A percentile compares a stretch with the other conserved stretches of the same genome.
Conservation (phyloP, 1,284 basidiomycete species). For the Apiotrichum porosum region DNA sequence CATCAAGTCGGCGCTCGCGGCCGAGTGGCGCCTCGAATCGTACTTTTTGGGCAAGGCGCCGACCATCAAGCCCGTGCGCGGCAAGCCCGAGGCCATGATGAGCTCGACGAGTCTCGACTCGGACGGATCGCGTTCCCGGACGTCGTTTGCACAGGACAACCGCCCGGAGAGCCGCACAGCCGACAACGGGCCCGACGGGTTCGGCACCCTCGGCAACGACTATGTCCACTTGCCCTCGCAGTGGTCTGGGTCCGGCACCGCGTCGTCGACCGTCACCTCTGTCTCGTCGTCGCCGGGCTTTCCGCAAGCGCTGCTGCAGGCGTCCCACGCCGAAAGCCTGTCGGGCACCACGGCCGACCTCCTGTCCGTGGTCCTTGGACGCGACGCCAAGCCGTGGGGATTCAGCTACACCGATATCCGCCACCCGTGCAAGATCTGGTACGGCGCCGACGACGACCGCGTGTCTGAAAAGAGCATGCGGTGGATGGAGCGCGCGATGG, state of each 20-base stretch:
- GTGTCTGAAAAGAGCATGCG: conserved; percentile 80
- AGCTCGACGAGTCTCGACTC: conserved; percentile 9
- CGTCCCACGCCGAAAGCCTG: conserved; percentile 89
- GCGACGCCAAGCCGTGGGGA: conserved; percentile 55
- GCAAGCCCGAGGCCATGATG: conserved; percentile 5
- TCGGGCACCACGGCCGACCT: conserved; percentile 87
- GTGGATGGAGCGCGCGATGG: conserved; percentile 85
- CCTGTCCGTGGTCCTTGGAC: conserved; percentile 74
- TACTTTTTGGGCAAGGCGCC: conserved; percentile 96
- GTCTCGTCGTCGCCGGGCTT: conserved; percentile 31
- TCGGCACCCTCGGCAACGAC: conserved; percentile 6
- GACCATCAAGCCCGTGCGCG: conserved; percentile 44
- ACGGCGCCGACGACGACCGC: conserved; percentile 86
- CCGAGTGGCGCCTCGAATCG: conserved; percentile 92
- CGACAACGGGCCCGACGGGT: conserved; percentile 2
- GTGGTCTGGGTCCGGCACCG: not conserved
- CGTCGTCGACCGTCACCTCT: not conserved
- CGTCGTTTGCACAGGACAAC: conserved; percentile 4
- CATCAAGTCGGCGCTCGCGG: conserved; percentile 89
- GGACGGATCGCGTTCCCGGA: conserved; percentile 6
- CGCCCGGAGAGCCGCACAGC: conserved; percentile 1
- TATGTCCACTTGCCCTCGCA: conserved; percentile 1
- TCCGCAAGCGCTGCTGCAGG: conserved; percentile 73
- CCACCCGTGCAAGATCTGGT: conserved; percentile 82
- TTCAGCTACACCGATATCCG: conserved; percentile 60